phyloP scores from a whole-genome alignment of 331 rosid species.

The Malus hybrid region DNA sequence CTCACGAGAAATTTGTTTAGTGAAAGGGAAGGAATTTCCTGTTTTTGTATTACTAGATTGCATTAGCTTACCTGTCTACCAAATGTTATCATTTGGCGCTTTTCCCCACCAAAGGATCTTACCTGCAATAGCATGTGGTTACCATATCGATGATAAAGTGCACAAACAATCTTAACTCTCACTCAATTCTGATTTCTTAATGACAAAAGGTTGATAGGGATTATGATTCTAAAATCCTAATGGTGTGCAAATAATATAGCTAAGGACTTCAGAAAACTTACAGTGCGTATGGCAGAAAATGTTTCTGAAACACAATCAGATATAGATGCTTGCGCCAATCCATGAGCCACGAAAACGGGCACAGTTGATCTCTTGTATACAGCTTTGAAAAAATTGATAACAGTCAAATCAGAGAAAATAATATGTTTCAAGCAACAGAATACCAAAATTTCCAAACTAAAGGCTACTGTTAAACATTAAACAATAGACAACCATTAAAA shows the following conservation, averaged over 20 bases:
- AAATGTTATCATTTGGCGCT: conserved; percentile 81
- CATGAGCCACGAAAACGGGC: conserved; percentile 79
- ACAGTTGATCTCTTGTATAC: conserved; percentile 91
- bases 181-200: neutral
- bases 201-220: neutral
- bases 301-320: conserved; percentile 92
- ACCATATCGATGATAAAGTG: conserved; percentile 17
- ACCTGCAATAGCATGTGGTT: conserved; percentile 44
- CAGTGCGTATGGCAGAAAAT: conserved; percentile 94
- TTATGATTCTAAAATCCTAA: neutral
- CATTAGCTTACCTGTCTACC: conserved; percentile 61
- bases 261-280: conserved; percentile 33
- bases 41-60: conserved; percentile 7
- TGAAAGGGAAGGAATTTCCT: conserved; percentile 8
- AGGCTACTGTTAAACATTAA: neutral
- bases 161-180: conserved; percentile 7
- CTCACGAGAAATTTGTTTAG: conserved; percentile 17
- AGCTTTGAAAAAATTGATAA: conserved; percentile 43
- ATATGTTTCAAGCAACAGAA: conserved; percentile 9
- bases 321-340: conserved; percentile 81
- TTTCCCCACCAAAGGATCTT: conserved; percentile 93
- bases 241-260: neutral
- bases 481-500: neutral
- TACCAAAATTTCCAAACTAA: neutral
- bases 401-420: conserved; percentile 21